A percentile compares a stretch with the other conserved stretches of the same genome.
These are phyloP conservation scores for Diplocarpon mali DNA, from an alignment of 2,329 filamentous ascomycete genomes.

Conservation along the genomic window DNA sequence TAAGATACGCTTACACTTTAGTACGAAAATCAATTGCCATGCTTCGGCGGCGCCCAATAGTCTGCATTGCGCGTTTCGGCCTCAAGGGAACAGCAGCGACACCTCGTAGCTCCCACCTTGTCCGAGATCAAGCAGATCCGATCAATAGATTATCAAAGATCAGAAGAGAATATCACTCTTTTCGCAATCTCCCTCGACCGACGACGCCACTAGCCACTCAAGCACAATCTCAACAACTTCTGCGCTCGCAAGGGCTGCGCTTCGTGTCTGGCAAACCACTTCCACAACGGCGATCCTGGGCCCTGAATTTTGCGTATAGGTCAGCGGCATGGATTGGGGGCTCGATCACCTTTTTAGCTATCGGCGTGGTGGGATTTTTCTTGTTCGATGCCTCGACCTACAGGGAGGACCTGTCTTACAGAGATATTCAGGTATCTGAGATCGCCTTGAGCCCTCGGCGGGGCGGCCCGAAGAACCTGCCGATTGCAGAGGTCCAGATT, in stretches of 20 bases:
- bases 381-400: conserved; percentile 91
- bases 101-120: not conserved
- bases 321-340: conserved; percentile 63
- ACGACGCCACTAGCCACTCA: not conserved
- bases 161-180: conserved; percentile 6
- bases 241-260: conserved; percentile 12
- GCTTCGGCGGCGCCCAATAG: conserved; percentile 16
- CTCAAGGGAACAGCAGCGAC: conserved; percentile 2
- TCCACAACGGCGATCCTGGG: conserved; percentile 36
- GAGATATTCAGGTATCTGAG: conserved; percentile 75
- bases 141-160: not conserved
- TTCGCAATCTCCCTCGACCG: not conserved
- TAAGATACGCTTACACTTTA: conserved; percentile 9
- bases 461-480: conserved; percentile 90
- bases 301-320: conserved; percentile 53
- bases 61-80: conserved; percentile 14
- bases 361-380: conserved; percentile 73
- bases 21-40: conserved; percentile 9
- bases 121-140: conserved; percentile 2
- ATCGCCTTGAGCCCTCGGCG: conserved; percentile 68
- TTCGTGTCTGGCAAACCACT: conserved; percentile 41
- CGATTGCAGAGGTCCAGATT: conserved; percentile 76
- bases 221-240: conserved; percentile 9
- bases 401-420: conserved; percentile 51
- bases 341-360: conserved; percentile 59